A percentile compares a stretch with the other conserved stretches of the same genome.
phyloP scores from a whole-genome alignment of 176 grass and related monocot species.

The Avena eriantha region DNA sequence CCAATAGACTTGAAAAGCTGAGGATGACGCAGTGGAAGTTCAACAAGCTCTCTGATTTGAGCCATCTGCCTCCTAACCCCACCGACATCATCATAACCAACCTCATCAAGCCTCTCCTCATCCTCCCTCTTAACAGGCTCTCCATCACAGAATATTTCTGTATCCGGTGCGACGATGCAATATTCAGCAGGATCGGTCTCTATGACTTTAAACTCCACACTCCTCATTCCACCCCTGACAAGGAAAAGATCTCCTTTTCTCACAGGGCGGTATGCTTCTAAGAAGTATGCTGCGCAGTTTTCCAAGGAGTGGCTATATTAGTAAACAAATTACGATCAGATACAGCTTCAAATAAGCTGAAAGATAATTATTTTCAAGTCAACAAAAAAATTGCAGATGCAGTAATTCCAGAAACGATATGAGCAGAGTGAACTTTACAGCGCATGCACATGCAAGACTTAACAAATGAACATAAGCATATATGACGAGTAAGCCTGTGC shows the following conservation, averaged over 20 bases:
- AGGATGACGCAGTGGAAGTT: conserved; percentile 65
- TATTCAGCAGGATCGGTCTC: conserved; percentile 84
- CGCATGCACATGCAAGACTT: neutral
- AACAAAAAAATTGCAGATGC: neutral
- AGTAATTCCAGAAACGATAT: neutral
- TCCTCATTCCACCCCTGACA: conserved; percentile 80
- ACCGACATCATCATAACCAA: conserved; percentile 90
- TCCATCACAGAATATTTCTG: conserved; percentile 91
- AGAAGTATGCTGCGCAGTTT: conserved; percentile 80
- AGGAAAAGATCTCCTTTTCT: conserved; percentile 92
- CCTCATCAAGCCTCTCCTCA: conserved; percentile 80
- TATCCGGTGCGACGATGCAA: conserved; percentile 88
- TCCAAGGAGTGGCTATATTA: neutral
- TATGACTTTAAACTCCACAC: conserved; percentile 89
- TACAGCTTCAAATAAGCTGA: neutral
- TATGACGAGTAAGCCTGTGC: too few relatives aligned
- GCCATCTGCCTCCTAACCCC: conserved; percentile 92
- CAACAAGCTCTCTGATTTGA: conserved; percentile 76
- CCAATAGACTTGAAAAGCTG: conserved; percentile 75
- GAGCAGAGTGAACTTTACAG: neutral
- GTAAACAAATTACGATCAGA: neutral
- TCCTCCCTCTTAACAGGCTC: conserved; percentile 92
- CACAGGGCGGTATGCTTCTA: conserved; percentile 79
- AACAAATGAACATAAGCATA: neutral
- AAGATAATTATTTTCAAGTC: neutral